Conservation (phyloP, 257 asterid genomes). For the Rauvolfia tetraphylla region DNA sequence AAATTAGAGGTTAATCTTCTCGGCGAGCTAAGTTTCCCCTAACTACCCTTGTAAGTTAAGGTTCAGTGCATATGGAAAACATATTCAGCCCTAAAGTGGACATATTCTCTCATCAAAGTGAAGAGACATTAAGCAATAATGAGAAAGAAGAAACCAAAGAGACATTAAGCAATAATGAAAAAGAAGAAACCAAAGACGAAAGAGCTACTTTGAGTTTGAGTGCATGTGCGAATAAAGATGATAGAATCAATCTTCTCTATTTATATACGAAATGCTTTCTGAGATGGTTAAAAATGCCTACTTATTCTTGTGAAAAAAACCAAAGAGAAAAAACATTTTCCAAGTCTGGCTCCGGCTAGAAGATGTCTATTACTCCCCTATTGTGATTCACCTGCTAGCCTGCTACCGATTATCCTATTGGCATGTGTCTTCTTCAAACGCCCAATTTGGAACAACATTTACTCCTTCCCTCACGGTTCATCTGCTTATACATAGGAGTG, state of each 20-base stretch:
- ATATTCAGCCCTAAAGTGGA: not conserved
- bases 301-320: no score
- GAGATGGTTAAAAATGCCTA: not conserved
- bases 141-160: not conserved
- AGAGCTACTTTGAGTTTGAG: not conserved
- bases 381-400: not conserved
- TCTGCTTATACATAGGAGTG: not conserved
- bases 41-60: no score
- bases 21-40: no score
- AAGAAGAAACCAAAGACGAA: no score
- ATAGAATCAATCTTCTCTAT: not conserved
- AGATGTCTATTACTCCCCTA: not conserved
- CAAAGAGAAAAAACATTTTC: not conserved
- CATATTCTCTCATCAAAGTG: not conserved
- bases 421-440: not conserved
- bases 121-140: not conserved
- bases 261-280: not conserved
- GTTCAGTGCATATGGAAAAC: no score
- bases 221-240: not conserved
- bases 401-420: not conserved
- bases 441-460: not conserved
- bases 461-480: not conserved
- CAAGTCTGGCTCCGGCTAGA: not conserved
- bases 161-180: no score
- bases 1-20: no score